Evolutionary conservation across 2,329 filamentous ascomycete species (phyloP).

Genomic region (Aspergillus felis): DNA sequence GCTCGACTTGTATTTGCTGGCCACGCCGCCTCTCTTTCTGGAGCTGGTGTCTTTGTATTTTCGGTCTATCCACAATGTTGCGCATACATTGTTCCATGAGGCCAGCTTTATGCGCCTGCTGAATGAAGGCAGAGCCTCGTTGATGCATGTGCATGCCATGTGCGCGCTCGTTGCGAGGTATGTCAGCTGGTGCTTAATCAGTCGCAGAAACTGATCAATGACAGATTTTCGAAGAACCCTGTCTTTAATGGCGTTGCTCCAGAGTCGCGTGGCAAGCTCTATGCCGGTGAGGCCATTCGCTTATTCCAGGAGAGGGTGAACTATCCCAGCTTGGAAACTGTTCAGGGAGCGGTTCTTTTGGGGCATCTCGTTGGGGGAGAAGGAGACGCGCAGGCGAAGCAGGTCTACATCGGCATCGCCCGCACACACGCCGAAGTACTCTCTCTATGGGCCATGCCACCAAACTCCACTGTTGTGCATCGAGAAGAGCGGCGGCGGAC

Average conservation of each 20-base stretch:
- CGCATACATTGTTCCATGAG: conserved; percentile 20
- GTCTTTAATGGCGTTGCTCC: conserved; percentile 8
- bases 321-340: conserved; percentile 15
- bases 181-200: not conserved
- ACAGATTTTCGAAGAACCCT: conserved; percentile 15
- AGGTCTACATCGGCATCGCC: conserved; percentile 18
- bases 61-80: conserved; percentile 20
- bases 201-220: not conserved
- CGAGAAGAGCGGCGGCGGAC: conserved; percentile 17
- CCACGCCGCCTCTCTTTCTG: conserved; percentile 3
- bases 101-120: conserved; percentile 16
- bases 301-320: conserved; percentile 11
- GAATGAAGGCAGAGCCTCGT: conserved; percentile 12
- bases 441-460: conserved; percentile 1
- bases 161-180: conserved; percentile 20
- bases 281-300: conserved; percentile 9
- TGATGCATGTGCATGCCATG: conserved; percentile 18
- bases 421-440: conserved; percentile 18
- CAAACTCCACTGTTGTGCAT: not conserved
- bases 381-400: conserved; percentile 14
- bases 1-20: not conserved
- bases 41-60: conserved; percentile 20
- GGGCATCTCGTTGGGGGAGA: conserved; percentile 19
- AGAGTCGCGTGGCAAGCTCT: conserved; percentile 12
- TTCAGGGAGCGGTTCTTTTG: conserved; percentile 15